Evolutionary conservation across 768 basidiomycete species (phyloP).

Genomic region (Amyloporia xantha): DNA sequence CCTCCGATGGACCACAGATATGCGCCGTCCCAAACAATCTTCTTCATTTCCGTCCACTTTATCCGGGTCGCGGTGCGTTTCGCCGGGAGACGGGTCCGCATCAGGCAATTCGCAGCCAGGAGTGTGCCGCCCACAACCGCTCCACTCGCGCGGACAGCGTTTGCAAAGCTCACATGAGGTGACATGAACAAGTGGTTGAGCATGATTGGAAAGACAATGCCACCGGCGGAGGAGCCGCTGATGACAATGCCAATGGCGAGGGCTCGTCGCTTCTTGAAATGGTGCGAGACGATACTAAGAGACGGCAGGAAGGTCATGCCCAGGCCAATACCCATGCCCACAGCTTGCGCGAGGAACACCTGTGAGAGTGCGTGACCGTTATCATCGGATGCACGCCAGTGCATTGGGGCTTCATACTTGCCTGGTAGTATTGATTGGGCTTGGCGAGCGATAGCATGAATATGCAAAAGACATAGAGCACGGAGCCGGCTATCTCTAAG

Average conservation of each 20-base stretch:
- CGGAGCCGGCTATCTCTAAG: constrained; percentile 13
- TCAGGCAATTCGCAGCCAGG: constrained; percentile 14
- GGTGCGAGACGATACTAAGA: constrained; percentile 41
- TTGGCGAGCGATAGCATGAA: constrained; percentile 40
- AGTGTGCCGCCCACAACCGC: constrained; percentile 29
- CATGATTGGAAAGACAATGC: constrained; percentile 31
- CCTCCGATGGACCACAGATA: constrained; percentile 14
- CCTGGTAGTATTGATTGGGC: constrained; percentile 38
- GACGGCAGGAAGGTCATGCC: constrained; percentile 47
- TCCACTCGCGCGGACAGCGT: constrained; percentile 36
- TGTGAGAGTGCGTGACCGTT: too few species aligned
- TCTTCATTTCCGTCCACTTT: not conserved
- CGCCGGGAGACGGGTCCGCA: constrained; percentile 15
- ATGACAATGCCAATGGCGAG: constrained; percentile 51
- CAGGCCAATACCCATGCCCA: constrained; percentile 50
- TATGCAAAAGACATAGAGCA: constrained; percentile 22
- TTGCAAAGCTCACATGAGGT: constrained; percentile 36
- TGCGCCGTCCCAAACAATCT: constrained; percentile 14
- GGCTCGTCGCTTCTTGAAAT: constrained; percentile 41
- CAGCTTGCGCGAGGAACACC: constrained; percentile 48
- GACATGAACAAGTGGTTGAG: constrained; percentile 22
- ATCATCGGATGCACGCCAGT: too few species aligned
- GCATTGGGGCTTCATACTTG: too few species aligned
- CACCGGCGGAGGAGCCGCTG: constrained; percentile 29
- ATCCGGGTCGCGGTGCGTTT: not conserved